Base-by-base conservation (phyloP, 768 basidiomycete species). In the Pholiota conissans region DNA sequence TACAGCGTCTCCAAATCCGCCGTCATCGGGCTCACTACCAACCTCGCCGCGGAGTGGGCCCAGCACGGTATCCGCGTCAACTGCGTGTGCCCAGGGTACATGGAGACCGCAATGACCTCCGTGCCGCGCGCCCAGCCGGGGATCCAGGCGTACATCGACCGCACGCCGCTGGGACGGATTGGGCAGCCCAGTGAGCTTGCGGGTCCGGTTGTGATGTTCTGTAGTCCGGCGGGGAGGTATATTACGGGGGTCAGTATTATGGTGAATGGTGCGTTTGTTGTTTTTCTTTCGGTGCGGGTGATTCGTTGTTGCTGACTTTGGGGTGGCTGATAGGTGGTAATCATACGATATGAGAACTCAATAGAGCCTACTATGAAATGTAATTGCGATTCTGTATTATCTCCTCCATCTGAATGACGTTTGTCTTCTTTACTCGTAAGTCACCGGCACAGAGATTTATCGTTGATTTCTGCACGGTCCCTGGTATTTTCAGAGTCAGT, bases 1-100 rank as follows among this genome's bases (percentile, higher is more conserved):
- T 79, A 78, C 58, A 77, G 76, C 50, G 74, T 73, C 5, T 79
- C 77, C 45, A 78, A 80, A 58, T 74, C 71, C 9, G 76, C 72
- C 10, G 59, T 78, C 2, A 52, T 76, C 48, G 76, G 74, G 45
- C 71, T 79, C 55, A 74, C 68, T 34, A 67, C 59, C 47, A 77
- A 73, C 5, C 69, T 79, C 9, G 76, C 75, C 3, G 75, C 75
- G 0, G 77, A 80, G 62, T 78, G 76, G 76, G 73, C 71, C 1
- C 57, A 67, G 9, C 63, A 80, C 60, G 76, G 77, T 1, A 75
- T 78, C 30, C 70, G 74, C 6, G 77, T 76, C 34, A 80, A 78
- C 55, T 74, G 72, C 37, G 71, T 80, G 26, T 74, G 73, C 42
- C 75, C 77, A 10, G 78, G 77, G 13, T 79, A 76, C 56, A 76